Conservation (phyloP, 2,329 filamentous ascomycete species). For the Trichoderma arundinaceum region DNA sequence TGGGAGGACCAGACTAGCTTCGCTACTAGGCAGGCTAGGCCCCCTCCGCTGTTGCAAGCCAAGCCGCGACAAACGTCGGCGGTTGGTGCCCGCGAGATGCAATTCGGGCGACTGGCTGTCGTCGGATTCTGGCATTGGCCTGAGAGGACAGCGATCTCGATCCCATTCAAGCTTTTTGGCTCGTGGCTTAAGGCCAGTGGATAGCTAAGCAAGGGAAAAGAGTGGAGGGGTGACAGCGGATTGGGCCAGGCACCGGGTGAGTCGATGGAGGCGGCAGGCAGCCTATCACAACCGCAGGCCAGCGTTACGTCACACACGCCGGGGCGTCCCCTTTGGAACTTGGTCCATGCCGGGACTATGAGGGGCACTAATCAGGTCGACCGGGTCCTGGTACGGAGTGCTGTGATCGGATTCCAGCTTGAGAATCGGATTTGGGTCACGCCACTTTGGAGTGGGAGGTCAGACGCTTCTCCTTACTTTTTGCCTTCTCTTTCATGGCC, state of each 20-base stretch:
- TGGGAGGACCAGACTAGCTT: conserved; percentile 25
- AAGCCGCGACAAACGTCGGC: conserved; percentile 1
- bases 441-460: conserved; percentile 17
- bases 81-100: conserved; percentile 9
- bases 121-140: conserved; percentile 17
- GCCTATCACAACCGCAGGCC: conserved; percentile 22
- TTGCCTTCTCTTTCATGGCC: not conserved
- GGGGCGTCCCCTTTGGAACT: not conserved
- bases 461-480: conserved; percentile 27
- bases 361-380: conserved; percentile 12
- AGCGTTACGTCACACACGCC: conserved; percentile 30
- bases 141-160: conserved; percentile 39
- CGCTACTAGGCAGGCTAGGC: not conserved
- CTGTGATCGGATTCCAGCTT: conserved; percentile 42
- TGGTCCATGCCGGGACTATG: not conserved
- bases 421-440: conserved; percentile 37
- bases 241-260: conserved; percentile 30
- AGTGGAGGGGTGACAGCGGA: conserved; percentile 21
- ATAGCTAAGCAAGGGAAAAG: conserved; percentile 25
- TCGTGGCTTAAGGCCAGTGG: conserved; percentile 29
- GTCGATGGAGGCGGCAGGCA: conserved; percentile 6
- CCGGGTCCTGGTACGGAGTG: conserved; percentile 5
- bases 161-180: conserved; percentile 35
- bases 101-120: conserved; percentile 16
- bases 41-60: conserved; percentile 3